A percentile compares a stretch with the other conserved stretches of the same genome.
Evolutionary conservation across 129 eudicot species (phyloP).

Genomic region (Flaveria ramosissima): DNA sequence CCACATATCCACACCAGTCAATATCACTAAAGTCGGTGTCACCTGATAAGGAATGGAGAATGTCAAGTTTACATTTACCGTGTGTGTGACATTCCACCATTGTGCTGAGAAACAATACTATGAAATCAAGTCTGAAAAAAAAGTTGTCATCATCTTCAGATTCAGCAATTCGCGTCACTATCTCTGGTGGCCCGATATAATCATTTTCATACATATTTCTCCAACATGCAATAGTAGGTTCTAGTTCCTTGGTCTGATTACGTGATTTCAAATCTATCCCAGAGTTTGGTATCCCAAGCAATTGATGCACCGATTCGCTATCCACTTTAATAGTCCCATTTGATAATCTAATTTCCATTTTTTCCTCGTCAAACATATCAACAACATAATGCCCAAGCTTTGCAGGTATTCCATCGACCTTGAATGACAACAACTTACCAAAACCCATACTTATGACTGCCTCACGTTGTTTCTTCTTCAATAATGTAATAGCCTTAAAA

Average conservation of each 20-base stretch:
- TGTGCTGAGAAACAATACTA: not conserved
- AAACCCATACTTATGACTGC: not conserved
- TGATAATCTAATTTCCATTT: not conserved
- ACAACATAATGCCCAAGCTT: not conserved
- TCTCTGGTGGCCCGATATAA: not conserved
- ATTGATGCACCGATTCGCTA: not conserved
- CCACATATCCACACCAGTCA: not conserved
- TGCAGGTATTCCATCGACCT: not conserved
- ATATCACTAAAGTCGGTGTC: not conserved
- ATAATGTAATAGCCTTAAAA: not conserved
- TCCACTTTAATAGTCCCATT: not conserved
- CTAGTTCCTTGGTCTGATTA: not conserved
- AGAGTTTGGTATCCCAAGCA: not conserved
- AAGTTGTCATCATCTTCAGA: not conserved
- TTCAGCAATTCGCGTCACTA: not conserved
- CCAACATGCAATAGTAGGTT: not conserved
- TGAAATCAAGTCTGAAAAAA: not conserved
- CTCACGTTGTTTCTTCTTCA: not conserved
- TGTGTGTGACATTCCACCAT: not conserved
- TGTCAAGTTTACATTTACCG: not conserved
- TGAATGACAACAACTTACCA: not conserved
- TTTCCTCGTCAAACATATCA: not conserved
- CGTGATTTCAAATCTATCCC: not conserved
- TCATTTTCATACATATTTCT: not conserved
- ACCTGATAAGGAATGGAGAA: not conserved